These are phyloP conservation scores for Trichosporon inkin DNA, from an alignment of 1,284 basidiomycete species.

Conservation along the genomic window DNA sequence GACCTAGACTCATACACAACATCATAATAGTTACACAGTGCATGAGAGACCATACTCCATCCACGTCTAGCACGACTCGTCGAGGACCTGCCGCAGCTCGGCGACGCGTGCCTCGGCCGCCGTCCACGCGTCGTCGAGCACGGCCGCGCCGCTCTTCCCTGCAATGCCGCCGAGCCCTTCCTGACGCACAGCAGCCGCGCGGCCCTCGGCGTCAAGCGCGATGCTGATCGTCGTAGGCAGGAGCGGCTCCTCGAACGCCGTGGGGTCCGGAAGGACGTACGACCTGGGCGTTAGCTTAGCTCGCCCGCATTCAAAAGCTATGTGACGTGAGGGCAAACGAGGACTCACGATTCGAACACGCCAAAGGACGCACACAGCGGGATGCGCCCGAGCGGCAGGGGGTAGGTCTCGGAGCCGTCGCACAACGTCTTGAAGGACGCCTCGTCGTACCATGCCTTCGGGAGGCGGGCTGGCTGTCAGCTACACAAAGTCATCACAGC, in stretches of 20 bases:
- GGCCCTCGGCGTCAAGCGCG: conserved; percentile 58
- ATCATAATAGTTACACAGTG: neutral
- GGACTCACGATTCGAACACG: conserved; percentile 70
- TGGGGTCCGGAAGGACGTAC: conserved; percentile 73
- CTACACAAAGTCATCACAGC: conserved; percentile 36
- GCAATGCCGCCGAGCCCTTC: conserved; percentile 61
- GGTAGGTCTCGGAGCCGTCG: conserved; percentile 55
- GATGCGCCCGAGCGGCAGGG: conserved; percentile 53
- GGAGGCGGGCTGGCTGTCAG: conserved; percentile 60
- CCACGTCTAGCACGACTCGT: conserved; percentile 1
- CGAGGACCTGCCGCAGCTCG: conserved; percentile 27
- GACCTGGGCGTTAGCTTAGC: conserved; percentile 40
- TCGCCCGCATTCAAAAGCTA: neutral
- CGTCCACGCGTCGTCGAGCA: conserved; percentile 40
- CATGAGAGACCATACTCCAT: neutral
- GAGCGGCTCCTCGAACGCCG: conserved; percentile 83
- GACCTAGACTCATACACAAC: neutral
- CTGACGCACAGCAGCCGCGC: conserved; percentile 54
- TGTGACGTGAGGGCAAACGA: conserved; percentile 5
- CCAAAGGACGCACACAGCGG: conserved; percentile 72
- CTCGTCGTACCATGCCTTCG: conserved; percentile 67
- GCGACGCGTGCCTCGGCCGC: conserved; percentile 35
- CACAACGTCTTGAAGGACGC: conserved; percentile 66
- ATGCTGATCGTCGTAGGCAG: conserved; percentile 67
- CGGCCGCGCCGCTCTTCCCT: conserved; percentile 35